Evolutionary conservation across 192 early-diverging fungal species (phyloP), one percentile per base, ranked within the genome.

Genomic region (Gonapodya sp.): DNA sequence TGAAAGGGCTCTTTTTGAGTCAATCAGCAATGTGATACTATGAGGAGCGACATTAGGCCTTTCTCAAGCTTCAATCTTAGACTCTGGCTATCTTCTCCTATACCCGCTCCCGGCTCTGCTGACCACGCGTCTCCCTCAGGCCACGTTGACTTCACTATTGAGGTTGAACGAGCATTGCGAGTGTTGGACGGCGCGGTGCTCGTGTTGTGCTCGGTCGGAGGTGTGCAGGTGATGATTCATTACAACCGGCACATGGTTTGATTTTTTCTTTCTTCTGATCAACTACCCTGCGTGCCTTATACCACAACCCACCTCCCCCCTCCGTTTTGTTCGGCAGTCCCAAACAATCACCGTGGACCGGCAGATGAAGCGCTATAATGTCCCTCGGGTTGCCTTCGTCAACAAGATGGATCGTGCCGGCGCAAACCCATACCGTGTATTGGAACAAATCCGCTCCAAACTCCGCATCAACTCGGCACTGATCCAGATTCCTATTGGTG

Each of bases 361-460:
- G 82, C 94, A 95, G 84, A 95, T 95, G 94, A 92, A 92, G 86
- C 90, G 94, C 80, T 95, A 95, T 85, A 91, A 91, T 77, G 94
- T 95, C 35, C 94, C 94, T 31, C 91, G 94, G 80, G 92, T 95
- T 79, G 94, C 92, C 37, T 95, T 95, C 75, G 93, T 95, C 82
- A 95, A 95, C 90, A 95, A 95, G 87, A 93, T 95, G 93, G 94
- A 95, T 86, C 92, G 94, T 82, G 92, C 93, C 37, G 94, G 94
- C 80, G 92, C 94, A n/a, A 94, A 95, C 81, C 93, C 94, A 0
- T 87, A 85, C 82, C 89, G 92, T 81, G 91, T 95, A 35, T 91
- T 94, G 46, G 93, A 94, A 1, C 93, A 94, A 88, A 88, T 95
- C 73, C 89, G 94, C 78, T 86, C 85, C 78, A 95, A 95, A 84